Evolutionary conservation across 306 rosid species (phyloP).

Genomic region (Begonia masoniana): DNA sequence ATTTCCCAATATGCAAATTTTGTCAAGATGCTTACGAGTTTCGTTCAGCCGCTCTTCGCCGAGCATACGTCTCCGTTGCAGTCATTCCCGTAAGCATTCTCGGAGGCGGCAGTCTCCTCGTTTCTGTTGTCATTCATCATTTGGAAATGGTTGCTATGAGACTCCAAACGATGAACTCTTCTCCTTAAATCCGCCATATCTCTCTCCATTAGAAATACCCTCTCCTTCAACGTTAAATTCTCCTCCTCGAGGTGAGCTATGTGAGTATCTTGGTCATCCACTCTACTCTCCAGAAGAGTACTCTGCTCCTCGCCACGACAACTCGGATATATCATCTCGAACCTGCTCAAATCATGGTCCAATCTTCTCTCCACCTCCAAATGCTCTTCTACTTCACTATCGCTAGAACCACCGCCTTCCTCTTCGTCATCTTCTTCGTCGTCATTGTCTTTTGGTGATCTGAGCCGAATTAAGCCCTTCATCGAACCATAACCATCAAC

Average conservation of each 20-base stretch:
- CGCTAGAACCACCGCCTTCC: conserved; percentile 37
- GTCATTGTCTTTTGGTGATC: conserved; percentile 12
- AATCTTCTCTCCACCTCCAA: conserved; percentile 64
- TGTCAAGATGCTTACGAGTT: conserved; percentile 1
- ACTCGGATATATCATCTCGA: conserved; percentile 59
- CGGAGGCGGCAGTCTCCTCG: conserved; percentile 10
- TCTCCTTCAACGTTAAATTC: conserved; percentile 61
- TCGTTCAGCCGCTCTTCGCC: conserved; percentile 18
- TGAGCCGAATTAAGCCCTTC: conserved; percentile 44
- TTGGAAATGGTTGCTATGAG: conserved; percentile 1
- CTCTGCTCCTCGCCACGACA: conserved; percentile 38
- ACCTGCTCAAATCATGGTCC: conserved; percentile 63
- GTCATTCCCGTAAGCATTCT: conserved; percentile 10
- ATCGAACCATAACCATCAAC: conserved; percentile 45
- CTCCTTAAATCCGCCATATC: conserved; percentile 42
- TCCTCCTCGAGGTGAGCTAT: conserved; percentile 58
- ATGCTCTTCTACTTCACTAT: conserved; percentile 56
- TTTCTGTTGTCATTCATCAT: conserved; percentile 2
- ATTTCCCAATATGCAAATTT: not conserved
- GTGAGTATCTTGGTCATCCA: conserved; percentile 61
- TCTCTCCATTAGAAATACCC: conserved; percentile 50
- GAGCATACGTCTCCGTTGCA: conserved; percentile 20
- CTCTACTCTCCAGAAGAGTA: conserved; percentile 52
- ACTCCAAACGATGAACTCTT: conserved; percentile 41
- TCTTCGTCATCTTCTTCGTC: conserved; percentile 4